Base-by-base conservation (phyloP, 1,284 basidiomycete genomes). In the Chondrostereum purpureum region DNA sequence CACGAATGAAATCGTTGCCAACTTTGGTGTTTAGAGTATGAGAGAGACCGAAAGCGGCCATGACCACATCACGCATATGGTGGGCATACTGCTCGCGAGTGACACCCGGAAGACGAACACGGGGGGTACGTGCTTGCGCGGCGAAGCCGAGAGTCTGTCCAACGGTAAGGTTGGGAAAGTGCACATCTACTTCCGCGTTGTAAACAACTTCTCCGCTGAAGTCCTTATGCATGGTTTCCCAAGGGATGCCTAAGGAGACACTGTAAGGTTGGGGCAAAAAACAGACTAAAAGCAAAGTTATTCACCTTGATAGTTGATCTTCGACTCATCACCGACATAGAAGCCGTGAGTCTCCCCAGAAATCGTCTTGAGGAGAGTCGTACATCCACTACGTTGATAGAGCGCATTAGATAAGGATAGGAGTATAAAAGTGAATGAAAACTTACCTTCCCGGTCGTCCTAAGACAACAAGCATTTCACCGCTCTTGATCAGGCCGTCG, bases 131-230 rank as follows among this genome's bases (percentile, higher is more conserved):
- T 52, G 69, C 65, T 21, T 60, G 58, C 12, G 77, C 64, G 1
- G 76, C 77, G 53, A 78, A 78, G 23, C 56, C 54, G 41, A 80
- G 63, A 1, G 77, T 78, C 55, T 78, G 71, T 2, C 66, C 70
- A 39, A 78, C 77, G 11, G 78, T 80, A 31, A 82, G 62, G 24
- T 75, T 77, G n/a, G 78, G 70, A 37, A 77, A 69, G 59, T 82
- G 79, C 42, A 73, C 67, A 53, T 81, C 78, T 51, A 72, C 72
- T 36, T 54, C 51, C 18, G 52, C 53, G 42, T 53, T 50, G 51
- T 55, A 55, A 23, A 56, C 45, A 41, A 55, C 53, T 42, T 53
- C 50, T 18, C 48, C 53, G 44, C 47, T 45, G 40, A 53, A 54
- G 19, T 51, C 57, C 58, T 75, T 74, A 53, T 61, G 58, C 70